Evolutionary conservation across 164 flowering plant species (phyloP).

Genomic region (Chimonanthus praecox): DNA sequence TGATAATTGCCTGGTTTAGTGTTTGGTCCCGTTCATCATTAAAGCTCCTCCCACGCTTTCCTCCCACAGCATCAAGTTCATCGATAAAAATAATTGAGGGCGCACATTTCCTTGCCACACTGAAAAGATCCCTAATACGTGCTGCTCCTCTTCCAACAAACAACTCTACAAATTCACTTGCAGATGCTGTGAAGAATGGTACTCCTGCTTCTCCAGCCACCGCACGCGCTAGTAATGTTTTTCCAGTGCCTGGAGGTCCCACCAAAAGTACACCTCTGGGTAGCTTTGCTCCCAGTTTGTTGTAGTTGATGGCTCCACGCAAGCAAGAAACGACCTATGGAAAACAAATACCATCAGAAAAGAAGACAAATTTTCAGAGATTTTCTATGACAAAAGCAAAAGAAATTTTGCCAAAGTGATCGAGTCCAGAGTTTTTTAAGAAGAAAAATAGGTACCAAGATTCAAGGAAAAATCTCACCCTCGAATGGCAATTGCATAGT

Average conservation of each 20-base stretch:
- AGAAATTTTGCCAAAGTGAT: too few relatives aligned
- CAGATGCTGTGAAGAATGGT: constrained; percentile 90
- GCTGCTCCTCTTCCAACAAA: constrained; percentile 99
- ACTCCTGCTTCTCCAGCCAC: constrained; percentile 99
- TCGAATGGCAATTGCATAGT: too few relatives aligned
- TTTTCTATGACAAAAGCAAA: background rate
- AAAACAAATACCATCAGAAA: constrained; percentile 9
- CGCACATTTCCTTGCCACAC: constrained; percentile 71
- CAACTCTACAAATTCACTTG: constrained; percentile 96
- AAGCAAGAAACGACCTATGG: constrained; percentile 79
- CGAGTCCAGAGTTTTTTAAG: too few relatives aligned
- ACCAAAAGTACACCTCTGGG: constrained; percentile 92
- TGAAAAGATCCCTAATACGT: constrained; percentile 91
- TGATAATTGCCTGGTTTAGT: constrained; percentile 64
- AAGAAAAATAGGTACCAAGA: too few relatives aligned
- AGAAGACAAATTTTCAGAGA: background rate
- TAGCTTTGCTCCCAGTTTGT: constrained; percentile 83
- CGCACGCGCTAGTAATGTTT: constrained; percentile 94
- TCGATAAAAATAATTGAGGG: constrained; percentile 97
- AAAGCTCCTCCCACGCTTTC: constrained; percentile 95
- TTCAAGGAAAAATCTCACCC: too few relatives aligned
- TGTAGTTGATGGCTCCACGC: constrained; percentile 77
- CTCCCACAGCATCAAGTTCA: constrained; percentile 98
- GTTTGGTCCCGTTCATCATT: constrained; percentile 99
- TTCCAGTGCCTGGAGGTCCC: constrained; percentile 99